Evolutionary conservation across 2,329 filamentous ascomycete genomes (phyloP).

Genomic region (Cordyceps sp.): DNA sequence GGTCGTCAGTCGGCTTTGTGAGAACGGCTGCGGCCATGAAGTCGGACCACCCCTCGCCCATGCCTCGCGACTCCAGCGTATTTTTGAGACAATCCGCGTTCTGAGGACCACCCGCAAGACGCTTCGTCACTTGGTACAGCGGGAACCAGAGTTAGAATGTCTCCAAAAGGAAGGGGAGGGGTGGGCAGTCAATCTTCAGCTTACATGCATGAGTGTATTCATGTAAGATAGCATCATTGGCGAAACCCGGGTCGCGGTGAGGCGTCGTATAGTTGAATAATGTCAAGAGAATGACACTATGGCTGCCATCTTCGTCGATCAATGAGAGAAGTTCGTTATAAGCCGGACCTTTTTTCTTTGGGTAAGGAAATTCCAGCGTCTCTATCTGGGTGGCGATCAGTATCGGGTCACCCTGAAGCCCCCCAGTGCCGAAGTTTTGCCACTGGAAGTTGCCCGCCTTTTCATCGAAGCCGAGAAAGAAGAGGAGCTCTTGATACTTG

Average conservation of each 20-base stretch:
- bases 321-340: too few relatives aligned
- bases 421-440: conserved; percentile 37
- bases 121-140: conserved; percentile 29
- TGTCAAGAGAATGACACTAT: too few relatives aligned
- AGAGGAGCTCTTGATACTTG: conserved; percentile 41
- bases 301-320: too few relatives aligned
- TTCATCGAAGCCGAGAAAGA: conserved; percentile 40
- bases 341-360: too few relatives aligned
- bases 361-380: too few relatives aligned
- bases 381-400: conserved; percentile 40
- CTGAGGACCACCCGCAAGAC: conserved; percentile 39
- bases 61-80: conserved; percentile 31
- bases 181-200: too few relatives aligned
- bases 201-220: too few relatives aligned
- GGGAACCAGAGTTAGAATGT: too few relatives aligned
- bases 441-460: conserved; percentile 41
- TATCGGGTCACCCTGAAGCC: conserved; percentile 31
- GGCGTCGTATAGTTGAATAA: too few relatives aligned
- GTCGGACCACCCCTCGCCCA: conserved; percentile 43
- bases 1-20: conserved; percentile 26
- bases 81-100: conserved; percentile 32
- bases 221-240: too few relatives aligned
- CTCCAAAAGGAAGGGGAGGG: too few relatives aligned
- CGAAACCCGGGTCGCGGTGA: too few relatives aligned
- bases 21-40: conserved; percentile 35